Evolutionary conservation across 1,139 yeast genomes (phyloP), one percentile per base, ranked within the genome.

Genomic region (Lodderomyces beijingensis): DNA sequence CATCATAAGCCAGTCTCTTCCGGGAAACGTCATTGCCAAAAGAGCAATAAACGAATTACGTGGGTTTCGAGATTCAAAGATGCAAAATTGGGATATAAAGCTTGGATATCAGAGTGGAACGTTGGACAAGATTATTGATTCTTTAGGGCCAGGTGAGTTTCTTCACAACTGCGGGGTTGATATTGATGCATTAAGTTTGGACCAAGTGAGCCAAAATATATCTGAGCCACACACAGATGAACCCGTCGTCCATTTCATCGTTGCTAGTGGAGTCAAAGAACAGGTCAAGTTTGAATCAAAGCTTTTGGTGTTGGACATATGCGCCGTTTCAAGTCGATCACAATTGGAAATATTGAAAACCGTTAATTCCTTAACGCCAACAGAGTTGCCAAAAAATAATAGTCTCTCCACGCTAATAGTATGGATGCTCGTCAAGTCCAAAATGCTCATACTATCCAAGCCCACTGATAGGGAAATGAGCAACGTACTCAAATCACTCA

Each of bases 1-100:
- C 3, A 36, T 57, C 4, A 30, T 55, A 2, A 36, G 30, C 11
- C 38, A 39, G n/a, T 25, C 18, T 23, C 6, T 38, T 11, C 30
- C 36, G 1, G 38, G 40, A 10, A 4, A 28, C 13, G 21, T 27
- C 9, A 29, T 41, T 14, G 22, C 38, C 3, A 8, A 24, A 1
- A 18, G 22, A 8, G 21, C 34, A 9, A 25, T 26, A 11, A 17
- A 28, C 12, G 18, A 20, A 11, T 18, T 39, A 17, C 16, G 17
- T 4, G 17, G 18, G 6, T 24, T 31, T 10, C 10, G 14, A 7
- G 14, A 6, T n/a, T 12, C 11, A 6, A 23, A 23, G n/a, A 16
- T 21, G 6, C 16, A 22, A n/a, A 26, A 30, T 19, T 30, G 38
- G 34, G 8, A 29, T 9, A 19, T 37, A 17, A 25, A 32, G 7